Percentiles rank a stretch among this genome's conserved stretches.
Evolutionary conservation across 345 rosid species (phyloP).

Genomic region (Bretschneidera sinensis): DNA sequence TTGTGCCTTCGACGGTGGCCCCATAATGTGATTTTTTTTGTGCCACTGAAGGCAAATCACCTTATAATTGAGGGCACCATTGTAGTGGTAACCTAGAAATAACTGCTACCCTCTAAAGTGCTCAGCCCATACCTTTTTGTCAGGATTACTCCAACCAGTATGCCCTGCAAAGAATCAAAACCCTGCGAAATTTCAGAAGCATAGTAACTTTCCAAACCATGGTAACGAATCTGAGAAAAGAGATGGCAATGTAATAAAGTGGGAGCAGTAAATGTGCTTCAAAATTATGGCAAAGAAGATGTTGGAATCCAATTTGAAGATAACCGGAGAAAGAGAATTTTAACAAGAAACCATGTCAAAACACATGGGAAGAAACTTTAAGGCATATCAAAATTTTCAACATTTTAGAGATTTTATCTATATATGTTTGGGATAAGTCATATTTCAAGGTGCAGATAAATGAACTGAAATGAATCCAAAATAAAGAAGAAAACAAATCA

Average conservation of each 20-base stretch:
- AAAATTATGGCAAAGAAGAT: background rate
- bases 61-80: background rate
- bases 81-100: slow-evolving; percentile 12
- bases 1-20: slow-evolving; percentile 20
- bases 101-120: background rate
- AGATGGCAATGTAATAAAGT: background rate
- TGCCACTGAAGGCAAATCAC: background rate
- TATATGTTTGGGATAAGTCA: too few species aligned
- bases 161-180: background rate
- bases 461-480: too few species aligned
- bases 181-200: too few species aligned
- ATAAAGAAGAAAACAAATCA: background rate
- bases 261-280: background rate
- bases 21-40: slow-evolving; percentile 7
- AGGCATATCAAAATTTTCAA: too few species aligned
- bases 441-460: too few species aligned
- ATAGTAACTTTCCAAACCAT: background rate
- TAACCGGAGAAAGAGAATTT: background rate
- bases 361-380: too few species aligned
- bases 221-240: background rate
- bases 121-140: background rate
- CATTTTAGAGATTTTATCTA: too few species aligned
- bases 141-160: slow-evolving; percentile 15
- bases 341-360: background rate
- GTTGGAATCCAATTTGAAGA: slow-evolving; percentile 1